phyloP scores from a whole-genome alignment of 441 rosid genomes.

The Eutrema salsugineum region DNA sequence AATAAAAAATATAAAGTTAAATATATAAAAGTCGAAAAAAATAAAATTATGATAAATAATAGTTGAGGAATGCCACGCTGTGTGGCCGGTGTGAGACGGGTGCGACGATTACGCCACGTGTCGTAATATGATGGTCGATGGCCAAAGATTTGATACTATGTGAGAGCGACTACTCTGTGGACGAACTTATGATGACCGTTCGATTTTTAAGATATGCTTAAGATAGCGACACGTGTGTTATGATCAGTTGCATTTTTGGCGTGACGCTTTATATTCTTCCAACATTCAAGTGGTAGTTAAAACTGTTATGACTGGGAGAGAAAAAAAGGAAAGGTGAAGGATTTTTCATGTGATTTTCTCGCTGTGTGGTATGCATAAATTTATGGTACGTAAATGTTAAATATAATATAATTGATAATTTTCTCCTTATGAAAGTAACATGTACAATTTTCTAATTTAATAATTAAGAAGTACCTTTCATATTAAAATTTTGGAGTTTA shows the following conservation, averaged over 20 bases:
- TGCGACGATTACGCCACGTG: constrained; percentile 36
- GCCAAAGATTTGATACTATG: background rate
- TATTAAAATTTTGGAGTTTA: too few species aligned
- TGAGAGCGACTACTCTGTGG: constrained; percentile 16
- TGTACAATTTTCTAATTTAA: too few species aligned
- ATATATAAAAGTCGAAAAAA: background rate
- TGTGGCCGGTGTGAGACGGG: background rate
- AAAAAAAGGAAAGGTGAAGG: background rate
- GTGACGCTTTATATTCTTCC: background rate
- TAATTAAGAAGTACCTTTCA: too few species aligned
- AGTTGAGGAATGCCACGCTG: constrained; percentile 29
- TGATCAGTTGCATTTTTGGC: background rate
- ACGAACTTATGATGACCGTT: background rate
- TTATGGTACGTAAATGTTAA: background rate
- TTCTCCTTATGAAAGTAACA: background rate
- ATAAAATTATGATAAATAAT: background rate
- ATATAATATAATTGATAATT: background rate
- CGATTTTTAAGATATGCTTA: background rate
- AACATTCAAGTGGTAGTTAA: background rate
- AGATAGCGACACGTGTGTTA: constrained; percentile 3
- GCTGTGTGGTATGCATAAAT: background rate
- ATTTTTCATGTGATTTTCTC: background rate
- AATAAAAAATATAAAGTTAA: background rate
- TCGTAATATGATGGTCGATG: background rate
- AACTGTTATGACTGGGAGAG: background rate